A percentile compares a stretch with the other conserved stretches of the same genome.
Evolutionary conservation across 2,329 filamentous ascomycete species (phyloP).

Genomic region (Cytospora piceicola): DNA sequence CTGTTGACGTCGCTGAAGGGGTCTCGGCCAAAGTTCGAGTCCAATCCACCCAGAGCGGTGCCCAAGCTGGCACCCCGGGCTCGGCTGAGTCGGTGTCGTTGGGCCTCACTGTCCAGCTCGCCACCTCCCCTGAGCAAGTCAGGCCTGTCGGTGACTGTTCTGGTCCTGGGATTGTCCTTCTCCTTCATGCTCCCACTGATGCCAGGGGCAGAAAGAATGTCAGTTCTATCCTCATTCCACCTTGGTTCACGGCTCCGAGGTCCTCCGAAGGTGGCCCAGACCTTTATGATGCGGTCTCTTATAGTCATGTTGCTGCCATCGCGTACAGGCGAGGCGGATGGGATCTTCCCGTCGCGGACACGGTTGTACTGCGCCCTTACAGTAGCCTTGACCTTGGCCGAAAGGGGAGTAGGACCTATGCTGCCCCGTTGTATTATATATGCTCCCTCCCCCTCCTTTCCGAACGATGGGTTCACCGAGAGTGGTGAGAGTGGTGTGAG

Average conservation of each 20-base stretch:
- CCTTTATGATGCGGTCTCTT: constrained; percentile 49
- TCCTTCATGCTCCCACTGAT: constrained; percentile 36
- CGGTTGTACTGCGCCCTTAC: constrained; percentile 44
- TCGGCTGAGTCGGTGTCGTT: constrained; percentile 41
- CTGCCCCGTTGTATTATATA: constrained; percentile 52
- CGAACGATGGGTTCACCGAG: constrained; percentile 35
- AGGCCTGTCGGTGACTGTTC: constrained; percentile 37
- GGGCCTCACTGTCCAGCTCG: constrained; percentile 45
- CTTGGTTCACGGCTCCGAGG: constrained; percentile 29
- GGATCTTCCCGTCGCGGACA: constrained; percentile 44
- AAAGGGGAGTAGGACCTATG: constrained; percentile 53
- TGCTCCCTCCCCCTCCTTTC: constrained; percentile 38
- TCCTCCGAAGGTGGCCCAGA: constrained; percentile 48
- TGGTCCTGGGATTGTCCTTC: constrained; percentile 12
- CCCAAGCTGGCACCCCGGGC: constrained; percentile 36
- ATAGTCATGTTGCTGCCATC: constrained; percentile 34
- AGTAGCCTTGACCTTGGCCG: constrained; percentile 46
- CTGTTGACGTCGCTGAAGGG: constrained; percentile 56
- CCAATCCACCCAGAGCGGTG: constrained; percentile 45
- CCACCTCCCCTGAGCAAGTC: constrained; percentile 52
- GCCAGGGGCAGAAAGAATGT: constrained; percentile 37
- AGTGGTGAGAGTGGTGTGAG: constrained; percentile 50
- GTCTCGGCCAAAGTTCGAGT: constrained; percentile 44
- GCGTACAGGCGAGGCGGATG: constrained; percentile 36
- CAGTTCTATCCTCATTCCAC: constrained; percentile 33